Evolutionary conservation across 495 filamentous ascomycete genomes (phyloP), one percentile per base, ranked within the genome.

Genomic region (Pyrenula massariospora): DNA sequence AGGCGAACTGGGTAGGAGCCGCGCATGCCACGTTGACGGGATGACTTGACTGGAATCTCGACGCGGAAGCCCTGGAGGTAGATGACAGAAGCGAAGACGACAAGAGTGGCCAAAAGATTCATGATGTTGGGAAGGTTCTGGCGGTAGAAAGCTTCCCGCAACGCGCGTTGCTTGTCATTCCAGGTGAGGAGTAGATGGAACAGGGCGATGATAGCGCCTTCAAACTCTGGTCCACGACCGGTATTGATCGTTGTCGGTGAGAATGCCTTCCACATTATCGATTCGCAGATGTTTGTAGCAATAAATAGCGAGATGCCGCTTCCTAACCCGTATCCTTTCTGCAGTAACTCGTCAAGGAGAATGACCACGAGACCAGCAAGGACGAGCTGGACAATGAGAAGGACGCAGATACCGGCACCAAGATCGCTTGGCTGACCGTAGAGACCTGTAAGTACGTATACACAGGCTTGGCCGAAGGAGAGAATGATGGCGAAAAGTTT

Each of bases 31-130:
- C 94, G 90, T 77, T 97, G 94, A 77, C 92, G 91, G 58, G 91
- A 92, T 48, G 91, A 96, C 83, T 99, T 99, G 82, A 99, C 94
- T 59, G 94, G 94, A 70, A 99, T 97, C 74, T 99, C 94, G 66
- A 99, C 94, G 61, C 94, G 91, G 88, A 99, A 97, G 58, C 94
- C 94, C 73, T 99, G 94, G 57, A 99, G 90, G 77, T 99, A 99
- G 79, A 99, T 97, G 66, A 99, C 94, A 50, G 91, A 88, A 59
- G 87, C 88, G 75, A 99, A 99, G 69, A 99, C 87, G 60, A 86
- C 61, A 58, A 97, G 80, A 55, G 94, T 99, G 54, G 94, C 87
- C 58, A 99, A 71, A 57, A 99, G 83, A 79, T 96, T 97, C 90
- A 95, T 96, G 79, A 99, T 87, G 81, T 99, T 99, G 73, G 94